Base-by-base conservation (phyloP, 495 filamentous ascomycete species). In the Durotheca rogersii region DNA sequence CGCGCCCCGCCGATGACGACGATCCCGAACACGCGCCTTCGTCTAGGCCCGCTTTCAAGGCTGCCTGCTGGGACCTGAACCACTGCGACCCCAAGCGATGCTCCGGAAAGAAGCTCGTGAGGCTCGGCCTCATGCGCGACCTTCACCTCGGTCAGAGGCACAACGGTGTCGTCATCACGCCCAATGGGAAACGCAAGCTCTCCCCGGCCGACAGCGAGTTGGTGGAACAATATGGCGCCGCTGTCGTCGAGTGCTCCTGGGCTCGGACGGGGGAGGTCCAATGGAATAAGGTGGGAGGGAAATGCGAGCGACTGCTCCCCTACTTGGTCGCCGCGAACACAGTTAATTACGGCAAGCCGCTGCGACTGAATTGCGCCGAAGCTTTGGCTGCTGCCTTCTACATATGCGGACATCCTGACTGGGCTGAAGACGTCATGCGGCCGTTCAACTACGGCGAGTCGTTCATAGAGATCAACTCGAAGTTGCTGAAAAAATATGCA, bases 81-180 rank as follows among this genome's bases (percentile, higher is more conserved):
- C 93, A 98, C 67, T 98, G 93, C 72, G 93, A 98, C 67, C 90
- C 91, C 6, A 96, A 97, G 67, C 77, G 94, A 58, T 98, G 93
- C 68, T 96, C 92, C 0, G 93, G 93, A 10, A 96, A 98, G 73
- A 81, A 87, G 43, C 77, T 98, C 29, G 94, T 97, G 77, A 81
- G 86, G 58, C 80, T 94, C 20, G 91, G 92, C 1, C 69, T 96
- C 44, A 95, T 98, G 92, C 83, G 93, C 47, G 88, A 95, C 68
- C 82, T 98, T 35, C 82, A 88, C 59, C 78, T 97, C 21, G 93
- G 94, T 21, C 90, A 96, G 68, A 89, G 88, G 57, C 89, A 89
- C 64, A 77, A 84, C 25, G 93, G 93, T 41, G 86, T 98, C 39
- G 85, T 98, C 50, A 85, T 98, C 66, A 92, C 87, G 16, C 92